phyloP scores from a whole-genome alignment of 345 rosid genomes.

The Rhodomyrtus tomentosa region DNA sequence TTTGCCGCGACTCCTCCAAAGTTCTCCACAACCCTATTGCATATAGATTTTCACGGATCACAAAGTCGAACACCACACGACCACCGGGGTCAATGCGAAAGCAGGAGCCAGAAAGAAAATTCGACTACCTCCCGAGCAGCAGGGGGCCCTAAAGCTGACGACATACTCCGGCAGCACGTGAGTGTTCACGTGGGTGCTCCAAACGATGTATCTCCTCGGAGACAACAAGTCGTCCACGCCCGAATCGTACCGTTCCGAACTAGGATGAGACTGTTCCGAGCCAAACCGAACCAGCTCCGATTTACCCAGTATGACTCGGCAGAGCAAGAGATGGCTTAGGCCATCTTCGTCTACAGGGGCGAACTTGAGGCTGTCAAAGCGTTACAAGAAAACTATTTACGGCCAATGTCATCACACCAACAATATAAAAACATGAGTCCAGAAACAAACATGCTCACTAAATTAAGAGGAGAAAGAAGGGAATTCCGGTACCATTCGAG shows the following conservation, averaged over 20 bases:
- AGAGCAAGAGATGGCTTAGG: slow-evolving; percentile 50
- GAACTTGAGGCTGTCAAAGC: neutral
- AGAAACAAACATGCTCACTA: neutral
- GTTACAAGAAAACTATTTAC: neutral
- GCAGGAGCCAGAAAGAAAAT: neutral
- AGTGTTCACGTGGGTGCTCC: slow-evolving; percentile 16
- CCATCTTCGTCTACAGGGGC: slow-evolving; percentile 42
- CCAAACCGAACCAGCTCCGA: slow-evolving; percentile 57
- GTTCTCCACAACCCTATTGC: slow-evolving; percentile 16
- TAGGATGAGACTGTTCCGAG: slow-evolving; percentile 21
- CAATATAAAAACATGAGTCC: neutral
- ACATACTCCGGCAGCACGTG: slow-evolving; percentile 6
- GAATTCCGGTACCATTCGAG: slow-evolving; percentile 38
- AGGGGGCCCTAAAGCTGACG: slow-evolving; percentile 9
- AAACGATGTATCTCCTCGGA: slow-evolving; percentile 9
- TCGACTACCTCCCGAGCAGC: neutral
- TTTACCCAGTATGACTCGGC: slow-evolving; percentile 43
- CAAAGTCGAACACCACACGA: neutral
- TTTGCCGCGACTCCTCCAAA: slow-evolving; percentile 16
- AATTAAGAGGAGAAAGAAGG: no score
- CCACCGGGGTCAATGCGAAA: neutral
- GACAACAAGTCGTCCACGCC: slow-evolving; percentile 8
- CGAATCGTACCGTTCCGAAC: slow-evolving; percentile 2
- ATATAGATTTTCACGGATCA: neutral
- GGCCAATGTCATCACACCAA: neutral